Evolutionary conservation across 139 green algal species (phyloP), one percentile per base, ranked within the genome.

Genomic region (Auxenochlorella pyrenoidosa): DNA sequence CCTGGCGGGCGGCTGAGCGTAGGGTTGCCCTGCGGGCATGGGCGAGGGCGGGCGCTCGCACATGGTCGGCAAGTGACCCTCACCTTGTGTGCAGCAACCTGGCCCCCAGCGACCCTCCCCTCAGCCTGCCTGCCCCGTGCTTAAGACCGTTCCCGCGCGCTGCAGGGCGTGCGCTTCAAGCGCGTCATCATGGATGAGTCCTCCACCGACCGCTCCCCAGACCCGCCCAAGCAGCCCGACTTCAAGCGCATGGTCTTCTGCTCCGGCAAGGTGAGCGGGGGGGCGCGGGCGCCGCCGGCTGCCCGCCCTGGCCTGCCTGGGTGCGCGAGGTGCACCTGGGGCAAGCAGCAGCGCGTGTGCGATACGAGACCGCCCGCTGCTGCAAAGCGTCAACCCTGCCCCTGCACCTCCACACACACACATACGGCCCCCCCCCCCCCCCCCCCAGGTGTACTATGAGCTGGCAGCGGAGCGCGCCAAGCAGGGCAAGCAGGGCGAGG

Each of bases 171-270:
- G 73, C 95, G 97, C 58, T 99, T 99, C 95, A 98, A 98, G 92
- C 94, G 98, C 44, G 58, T 99, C 30, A 99, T 99, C 95, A 99
- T 99, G 97, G 98, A 99, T 84, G 93, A 97, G 85, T 91, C 40
- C 19, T 89, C 87, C 58, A 92, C 89, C 6, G 93, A 95, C 85
- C 84, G 92, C 75, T 91, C 94, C 32, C 93, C 92, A 38, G 86
- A 94, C 71, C 95, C 96, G 15, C 91, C 93, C 2, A 40, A 83
- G 71, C 94, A 98, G 90, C 32, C 88, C 22, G 84, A 79, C 43
- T 86, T 96, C 82, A 96, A 97, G 85, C 93, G 96, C n/a, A 43
- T 99, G 0, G 90, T 99, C 36, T 94, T 99, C 87, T 99, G 96
- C 95, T 94, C 87, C 32, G 97, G 97, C 90, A 99, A 99, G 93